Base-by-base conservation (phyloP, 495 filamentous ascomycete species). In the Penicillium egyptiacum region DNA sequence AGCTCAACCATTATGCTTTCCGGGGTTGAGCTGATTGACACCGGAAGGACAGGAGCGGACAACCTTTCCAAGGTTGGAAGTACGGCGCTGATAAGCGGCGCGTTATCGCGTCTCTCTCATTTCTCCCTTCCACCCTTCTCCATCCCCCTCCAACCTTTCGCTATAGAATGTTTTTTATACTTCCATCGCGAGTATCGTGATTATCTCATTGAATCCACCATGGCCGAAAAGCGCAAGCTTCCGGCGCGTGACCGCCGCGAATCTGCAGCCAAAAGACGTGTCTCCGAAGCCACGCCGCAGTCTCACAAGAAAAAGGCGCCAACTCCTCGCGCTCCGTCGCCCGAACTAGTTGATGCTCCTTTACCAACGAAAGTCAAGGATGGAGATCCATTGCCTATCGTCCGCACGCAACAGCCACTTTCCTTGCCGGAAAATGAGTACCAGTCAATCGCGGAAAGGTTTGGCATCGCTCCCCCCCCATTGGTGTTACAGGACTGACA, bases 371-470 rank as follows among this genome's bases (percentile, higher is more conserved):
- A 82, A 56, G 65, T 86, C 23, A 77, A 77, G 55, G 86, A 84
- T 61, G 84, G 80, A 44, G 85, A 90, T 56, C 81, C 84, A 28
- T 76, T 98, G 30, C 94, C 94, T 20, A 88, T 87, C 0, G 76
- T 92, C 35, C 76, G 85, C 20, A 77, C 80, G 40, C 82, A 86
- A 26, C 94, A 97, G 67, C 75, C 83, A 7, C 72, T 78, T 16
- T 76, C 83, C 46, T 75, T 96, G 3, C 71, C 87, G 2, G 65
- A 67, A 31, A 85, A 80, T 56, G 88, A 92, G 17, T 96, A 88
- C 60, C 92, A 96, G 71, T 86, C 85, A 14, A 82, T 96, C 20
- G 81, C 85, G 43, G 91, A 96, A 71, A 96, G 91, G 91, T 91
- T 68, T 61, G 59, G 48, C 45, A 20, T 55, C 35, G 25, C 14